These are phyloP conservation scores for Mucor plumbeus DNA, from an alignment of 371 early-diverging fungal genomes.

Conservation along the genomic window DNA sequence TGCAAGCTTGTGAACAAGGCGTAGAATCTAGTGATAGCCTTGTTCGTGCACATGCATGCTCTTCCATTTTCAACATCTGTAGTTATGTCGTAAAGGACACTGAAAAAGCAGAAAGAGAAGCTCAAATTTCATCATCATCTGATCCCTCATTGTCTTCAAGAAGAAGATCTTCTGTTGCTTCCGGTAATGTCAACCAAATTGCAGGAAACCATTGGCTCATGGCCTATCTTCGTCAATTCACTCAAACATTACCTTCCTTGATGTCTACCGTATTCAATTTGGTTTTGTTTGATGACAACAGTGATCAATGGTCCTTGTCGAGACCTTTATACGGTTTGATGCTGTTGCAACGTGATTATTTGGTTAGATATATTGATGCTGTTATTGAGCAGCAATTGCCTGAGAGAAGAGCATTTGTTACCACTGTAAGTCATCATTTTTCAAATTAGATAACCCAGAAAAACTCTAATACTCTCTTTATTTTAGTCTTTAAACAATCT, in stretches of 20 bases:
- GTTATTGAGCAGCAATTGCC: slow-evolving; percentile 76
- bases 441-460: too few species aligned
- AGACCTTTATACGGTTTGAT: slow-evolving; percentile 83
- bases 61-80: slow-evolving; percentile 73
- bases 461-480: neutral
- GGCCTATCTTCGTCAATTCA: slow-evolving; percentile 55
- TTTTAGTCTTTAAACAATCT: slow-evolving; percentile 57
- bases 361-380: slow-evolving; percentile 66
- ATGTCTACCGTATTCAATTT: slow-evolving; percentile 71
- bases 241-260: slow-evolving; percentile 65
- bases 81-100: slow-evolving; percentile 74
- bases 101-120: slow-evolving; percentile 41
- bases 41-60: slow-evolving; percentile 73
- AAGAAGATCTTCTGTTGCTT: slow-evolving; percentile 12
- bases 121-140: slow-evolving; percentile 25
- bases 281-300: slow-evolving; percentile 79
- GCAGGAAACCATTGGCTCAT: slow-evolving; percentile 43
- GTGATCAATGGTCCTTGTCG: slow-evolving; percentile 84
- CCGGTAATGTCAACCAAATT: slow-evolving; percentile 10
- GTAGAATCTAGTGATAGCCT: slow-evolving; percentile 57
- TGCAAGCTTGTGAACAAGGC: slow-evolving; percentile 67
- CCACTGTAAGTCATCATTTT: slow-evolving; percentile 54
- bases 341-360: slow-evolving; percentile 74
- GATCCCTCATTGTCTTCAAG: slow-evolving; percentile 9
- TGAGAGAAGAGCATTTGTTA: slow-evolving; percentile 70